Evolutionary conservation across 345 rosid species (phyloP).

Genomic region (Noccaea bulbosa): DNA sequence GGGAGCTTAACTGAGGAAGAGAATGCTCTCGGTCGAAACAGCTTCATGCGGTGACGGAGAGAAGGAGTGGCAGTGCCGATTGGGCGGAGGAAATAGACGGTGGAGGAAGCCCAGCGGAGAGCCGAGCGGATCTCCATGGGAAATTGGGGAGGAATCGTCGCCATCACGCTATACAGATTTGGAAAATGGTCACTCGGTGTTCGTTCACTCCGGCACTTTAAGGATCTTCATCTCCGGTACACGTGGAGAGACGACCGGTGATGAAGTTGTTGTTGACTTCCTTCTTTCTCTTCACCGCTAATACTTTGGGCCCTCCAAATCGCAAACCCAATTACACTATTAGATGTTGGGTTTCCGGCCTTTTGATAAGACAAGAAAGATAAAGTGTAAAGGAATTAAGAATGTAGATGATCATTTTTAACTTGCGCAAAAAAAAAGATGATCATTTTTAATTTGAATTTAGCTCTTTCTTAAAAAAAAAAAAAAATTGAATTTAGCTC

Average conservation of each 20-base stretch:
- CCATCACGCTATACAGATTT: slow-evolving; percentile 31
- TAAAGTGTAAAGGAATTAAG: slow-evolving; percentile 10
- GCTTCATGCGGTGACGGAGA: slow-evolving; percentile 26
- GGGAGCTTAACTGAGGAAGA: slow-evolving; percentile 42
- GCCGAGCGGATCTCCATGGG: slow-evolving; percentile 61
- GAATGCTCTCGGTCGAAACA: slow-evolving; percentile 40
- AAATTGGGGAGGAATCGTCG: slow-evolving; percentile 45
- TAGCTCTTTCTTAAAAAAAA: no score
- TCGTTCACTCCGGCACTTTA: not conserved
- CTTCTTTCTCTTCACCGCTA: slow-evolving; percentile 13
- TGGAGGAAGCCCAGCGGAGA: slow-evolving; percentile 50
- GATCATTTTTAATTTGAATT: no score
- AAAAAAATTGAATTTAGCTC: not conserved
- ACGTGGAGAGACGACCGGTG: slow-evolving; percentile 43
- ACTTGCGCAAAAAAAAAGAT: not conserved
- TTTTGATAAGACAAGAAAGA: not conserved
- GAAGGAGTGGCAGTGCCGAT: slow-evolving; percentile 20
- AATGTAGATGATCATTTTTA: not conserved
- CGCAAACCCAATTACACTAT: not conserved
- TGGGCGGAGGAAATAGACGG: slow-evolving; percentile 40
- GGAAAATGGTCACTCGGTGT: slow-evolving; percentile 11
- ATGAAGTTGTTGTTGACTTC: slow-evolving; percentile 7
- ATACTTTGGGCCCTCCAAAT: slow-evolving; percentile 30
- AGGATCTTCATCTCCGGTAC: slow-evolving; percentile 22
- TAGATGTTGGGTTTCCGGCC: slow-evolving; percentile 1